Percentiles rank a stretch among this genome's conserved stretches.
Conservation (phyloP, 768 basidiomycete genomes). For the Mycena galericulata region DNA sequence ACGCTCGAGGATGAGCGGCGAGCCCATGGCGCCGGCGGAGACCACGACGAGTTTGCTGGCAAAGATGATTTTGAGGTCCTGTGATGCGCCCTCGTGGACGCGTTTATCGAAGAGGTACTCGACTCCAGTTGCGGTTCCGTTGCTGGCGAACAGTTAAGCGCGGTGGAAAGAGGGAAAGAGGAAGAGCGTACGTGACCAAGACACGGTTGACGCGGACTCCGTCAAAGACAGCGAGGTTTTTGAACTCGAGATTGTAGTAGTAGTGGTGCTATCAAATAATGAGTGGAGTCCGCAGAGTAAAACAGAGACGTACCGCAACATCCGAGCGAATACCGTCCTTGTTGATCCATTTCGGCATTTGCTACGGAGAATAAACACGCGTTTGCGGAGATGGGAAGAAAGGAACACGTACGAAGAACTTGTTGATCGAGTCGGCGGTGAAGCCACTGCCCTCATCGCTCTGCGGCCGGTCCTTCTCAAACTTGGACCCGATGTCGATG, state of each 20-base stretch:
- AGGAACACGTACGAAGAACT: slow-evolving; percentile 7
- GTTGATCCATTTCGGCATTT: slow-evolving; percentile 13
- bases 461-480: not conserved
- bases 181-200: slow-evolving; percentile 36
- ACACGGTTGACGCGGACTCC: slow-evolving; percentile 41
- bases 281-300: not conserved
- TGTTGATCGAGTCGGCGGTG: not conserved
- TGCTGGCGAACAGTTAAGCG: too few species aligned
- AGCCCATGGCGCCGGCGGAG: slow-evolving; percentile 52
- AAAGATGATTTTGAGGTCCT: too few species aligned
- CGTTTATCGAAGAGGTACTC: slow-evolving; percentile 31
- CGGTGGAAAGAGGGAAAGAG: not conserved
- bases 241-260: slow-evolving; percentile 39
- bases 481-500: slow-evolving; percentile 6
- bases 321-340: slow-evolving; percentile 15
- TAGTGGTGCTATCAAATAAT: slow-evolving; percentile 38
- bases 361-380: not conserved
- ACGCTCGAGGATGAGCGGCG: slow-evolving; percentile 59
- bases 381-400: slow-evolving; percentile 28
- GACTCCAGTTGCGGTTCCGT: slow-evolving; percentile 28
- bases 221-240: slow-evolving; percentile 39
- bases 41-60: slow-evolving; percentile 51
- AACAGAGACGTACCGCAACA: not conserved
- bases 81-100: slow-evolving; percentile 34
- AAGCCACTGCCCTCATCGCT: slow-evolving; percentile 1